Percentiles rank a stretch among this genome's conserved stretches.
Conservation (phyloP, 805 yeast genomes). For the Starmerella cellae region DNA sequence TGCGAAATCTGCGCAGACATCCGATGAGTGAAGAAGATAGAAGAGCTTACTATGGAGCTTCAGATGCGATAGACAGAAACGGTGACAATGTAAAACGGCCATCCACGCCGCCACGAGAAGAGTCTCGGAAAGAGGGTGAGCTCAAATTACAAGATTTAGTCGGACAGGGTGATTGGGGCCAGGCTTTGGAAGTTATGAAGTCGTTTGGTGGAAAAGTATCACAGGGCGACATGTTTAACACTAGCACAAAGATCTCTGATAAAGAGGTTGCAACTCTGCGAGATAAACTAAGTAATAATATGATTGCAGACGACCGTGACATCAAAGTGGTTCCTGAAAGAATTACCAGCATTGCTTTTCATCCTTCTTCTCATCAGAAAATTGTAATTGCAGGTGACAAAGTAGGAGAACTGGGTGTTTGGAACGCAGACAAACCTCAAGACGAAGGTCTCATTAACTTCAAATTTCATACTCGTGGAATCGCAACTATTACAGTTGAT, state of each 20-base stretch:
- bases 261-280: slow-evolving; percentile 38
- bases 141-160: slow-evolving; percentile 24
- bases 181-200: slow-evolving; percentile 25
- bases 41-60: slow-evolving; percentile 4
- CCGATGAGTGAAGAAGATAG: slow-evolving; percentile 24
- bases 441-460: slow-evolving; percentile 42
- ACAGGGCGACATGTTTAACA: slow-evolving; percentile 28
- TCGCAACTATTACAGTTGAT: slow-evolving; percentile 50
- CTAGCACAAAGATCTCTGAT: slow-evolving; percentile 44
- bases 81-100: slow-evolving; percentile 19
- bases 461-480: slow-evolving; percentile 62
- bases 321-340: slow-evolving; percentile 54
- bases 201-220: slow-evolving; percentile 23
- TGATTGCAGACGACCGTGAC: slow-evolving; percentile 51
- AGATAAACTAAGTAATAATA: slow-evolving; percentile 38
- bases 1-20: slow-evolving; percentile 37
- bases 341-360: slow-evolving; percentile 60
- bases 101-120: slow-evolving; percentile 5
- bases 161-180: slow-evolving; percentile 30
- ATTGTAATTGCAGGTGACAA: slow-evolving; percentile 80
- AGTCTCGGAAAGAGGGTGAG: slow-evolving; percentile 37
- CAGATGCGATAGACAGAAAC: not conserved
- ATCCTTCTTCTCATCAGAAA: slow-evolving; percentile 52
- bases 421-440: slow-evolving; percentile 50
- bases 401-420: slow-evolving; percentile 71